These are phyloP conservation scores for Agaricus subrufescens DNA, from an alignment of 768 basidiomycete genomes.

Conservation along the genomic window DNA sequence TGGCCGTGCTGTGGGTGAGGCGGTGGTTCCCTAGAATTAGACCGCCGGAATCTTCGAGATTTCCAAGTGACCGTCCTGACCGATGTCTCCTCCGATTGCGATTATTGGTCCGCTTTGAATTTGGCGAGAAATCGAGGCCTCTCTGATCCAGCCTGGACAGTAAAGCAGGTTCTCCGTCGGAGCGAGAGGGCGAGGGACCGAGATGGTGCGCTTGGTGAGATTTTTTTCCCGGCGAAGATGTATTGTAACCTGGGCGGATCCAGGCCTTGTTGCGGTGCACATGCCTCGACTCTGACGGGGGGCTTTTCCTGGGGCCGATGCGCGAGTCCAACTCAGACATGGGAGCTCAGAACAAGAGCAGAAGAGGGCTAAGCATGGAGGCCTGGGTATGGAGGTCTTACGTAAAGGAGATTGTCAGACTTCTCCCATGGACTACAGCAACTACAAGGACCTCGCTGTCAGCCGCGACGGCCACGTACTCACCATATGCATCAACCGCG, in stretches of 20 bases:
- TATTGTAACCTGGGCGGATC: constrained; percentile 16
- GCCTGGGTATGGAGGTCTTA: not conserved
- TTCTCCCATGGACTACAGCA: constrained; percentile 27
- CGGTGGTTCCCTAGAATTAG: constrained; percentile 1
- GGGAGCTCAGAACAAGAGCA: not conserved
- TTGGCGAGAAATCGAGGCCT: not conserved
- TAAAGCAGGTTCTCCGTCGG: not conserved
- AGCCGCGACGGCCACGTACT: constrained; percentile 38
- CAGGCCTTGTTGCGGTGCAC: constrained; percentile 15
- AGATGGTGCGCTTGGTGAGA: not conserved
- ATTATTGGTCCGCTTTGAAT: not conserved
- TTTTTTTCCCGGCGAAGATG: not conserved
- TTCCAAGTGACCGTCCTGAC: too few relatives aligned
- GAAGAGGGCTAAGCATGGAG: not conserved
- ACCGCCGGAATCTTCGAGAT: too few relatives aligned
- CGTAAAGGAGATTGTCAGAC: not conserved
- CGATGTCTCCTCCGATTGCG: not conserved
- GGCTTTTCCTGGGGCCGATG: constrained; percentile 8
- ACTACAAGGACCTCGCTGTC: constrained; percentile 38
- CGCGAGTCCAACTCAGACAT: constrained; percentile 19
- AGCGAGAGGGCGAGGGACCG: not conserved
- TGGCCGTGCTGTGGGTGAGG: not conserved
- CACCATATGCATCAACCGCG: constrained; percentile 41
- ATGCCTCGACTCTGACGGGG: not conserved
- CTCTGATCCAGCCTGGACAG: not conserved